Percentiles rank a stretch among this genome's conserved stretches.
Evolutionary conservation across 2,329 filamentous ascomycete genomes (phyloP).

Genomic region (Rugonectria rugulosa): DNA sequence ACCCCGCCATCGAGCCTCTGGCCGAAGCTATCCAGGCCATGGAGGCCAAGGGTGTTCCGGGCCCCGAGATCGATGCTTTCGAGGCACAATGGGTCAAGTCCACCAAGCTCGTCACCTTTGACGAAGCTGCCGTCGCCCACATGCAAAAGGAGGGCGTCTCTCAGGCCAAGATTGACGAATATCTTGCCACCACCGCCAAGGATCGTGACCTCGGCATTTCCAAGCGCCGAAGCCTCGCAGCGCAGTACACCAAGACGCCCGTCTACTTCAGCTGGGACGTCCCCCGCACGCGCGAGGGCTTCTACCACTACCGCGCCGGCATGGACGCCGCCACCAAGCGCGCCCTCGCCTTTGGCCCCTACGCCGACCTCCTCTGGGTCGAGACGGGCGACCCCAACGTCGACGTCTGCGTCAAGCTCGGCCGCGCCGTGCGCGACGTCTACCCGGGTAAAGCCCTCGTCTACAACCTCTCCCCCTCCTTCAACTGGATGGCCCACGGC

Average conservation of each 20-base stretch:
- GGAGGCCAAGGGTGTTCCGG: conserved; percentile 80
- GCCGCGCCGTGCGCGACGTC: conserved; percentile 73
- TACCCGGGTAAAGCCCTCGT: conserved; percentile 87
- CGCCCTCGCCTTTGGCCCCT: conserved; percentile 88
- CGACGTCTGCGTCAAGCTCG: conserved; percentile 76
- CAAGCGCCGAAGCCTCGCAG: conserved; percentile 76
- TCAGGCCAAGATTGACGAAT: conserved; percentile 70
- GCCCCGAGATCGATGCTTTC: conserved; percentile 82
- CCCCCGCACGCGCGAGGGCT: conserved; percentile 91
- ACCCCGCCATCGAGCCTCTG: conserved; percentile 76
- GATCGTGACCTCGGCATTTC: conserved; percentile 81
- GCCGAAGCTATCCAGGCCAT: conserved; percentile 90
- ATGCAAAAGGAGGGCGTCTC: conserved; percentile 71
- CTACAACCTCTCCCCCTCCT: conserved; percentile 95
- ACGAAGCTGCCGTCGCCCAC: conserved; percentile 85
- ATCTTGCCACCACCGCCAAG: conserved; percentile 66
- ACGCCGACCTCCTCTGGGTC: conserved; percentile 95
- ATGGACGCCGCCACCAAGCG: conserved; percentile 91
- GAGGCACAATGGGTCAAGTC: conserved; percentile 89
- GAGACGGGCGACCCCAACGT: conserved; percentile 93
- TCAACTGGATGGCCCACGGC: conserved; percentile 98
- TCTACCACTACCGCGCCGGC: conserved; percentile 88
- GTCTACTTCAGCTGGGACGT: conserved; percentile 91
- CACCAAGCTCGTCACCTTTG: conserved; percentile 86
- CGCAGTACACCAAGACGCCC: conserved; percentile 69